Conservation (phyloP, 2,329 filamentous ascomycete genomes). For the Stachybotrys echinatus region DNA sequence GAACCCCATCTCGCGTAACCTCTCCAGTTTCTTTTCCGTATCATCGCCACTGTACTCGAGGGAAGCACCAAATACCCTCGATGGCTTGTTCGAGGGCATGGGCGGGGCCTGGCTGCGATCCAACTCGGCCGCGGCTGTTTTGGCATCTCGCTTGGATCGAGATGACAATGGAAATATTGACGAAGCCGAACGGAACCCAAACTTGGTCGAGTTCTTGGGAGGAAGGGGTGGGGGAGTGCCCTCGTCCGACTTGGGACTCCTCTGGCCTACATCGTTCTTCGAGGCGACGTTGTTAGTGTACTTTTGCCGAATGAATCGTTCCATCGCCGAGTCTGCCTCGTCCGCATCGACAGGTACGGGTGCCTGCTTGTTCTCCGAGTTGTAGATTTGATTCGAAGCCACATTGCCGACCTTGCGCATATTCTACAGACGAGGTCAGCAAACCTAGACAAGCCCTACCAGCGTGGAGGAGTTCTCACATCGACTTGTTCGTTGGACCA, state of each 20-base stretch:
- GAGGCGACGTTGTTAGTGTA: conserved; percentile 60
- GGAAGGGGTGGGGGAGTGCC: conserved; percentile 55
- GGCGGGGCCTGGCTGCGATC: conserved; percentile 28
- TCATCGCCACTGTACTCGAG: conserved; percentile 55
- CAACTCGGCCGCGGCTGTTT: conserved; percentile 18
- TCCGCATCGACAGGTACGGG: conserved; percentile 86
- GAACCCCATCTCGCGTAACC: conserved; percentile 89
- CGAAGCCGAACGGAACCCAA: conserved; percentile 54
- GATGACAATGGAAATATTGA: conserved; percentile 63
- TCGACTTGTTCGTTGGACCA: conserved; percentile 97
- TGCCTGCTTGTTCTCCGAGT: conserved; percentile 76
- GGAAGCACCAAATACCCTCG: conserved; percentile 64
- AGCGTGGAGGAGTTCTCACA: conserved; percentile 45
- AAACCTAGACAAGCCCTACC: background rate
- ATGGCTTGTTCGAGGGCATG: conserved; percentile 55
- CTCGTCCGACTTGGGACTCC: conserved; percentile 50
- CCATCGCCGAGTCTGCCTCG: conserved; percentile 90
- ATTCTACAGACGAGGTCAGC: conserved; percentile 50
- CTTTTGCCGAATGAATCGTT: conserved; percentile 90
- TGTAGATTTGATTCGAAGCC: conserved; percentile 82
- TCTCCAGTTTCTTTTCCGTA: conserved; percentile 69
- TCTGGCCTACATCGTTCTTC: conserved; percentile 9
- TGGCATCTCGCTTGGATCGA: conserved; percentile 51
- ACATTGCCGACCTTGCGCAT: conserved; percentile 92
- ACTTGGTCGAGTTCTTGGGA: conserved; percentile 59